A percentile compares a stretch with the other conserved stretches of the same genome.
phyloP scores from a whole-genome alignment of 805 yeast species.

The Candida rishiriensis region DNA sequence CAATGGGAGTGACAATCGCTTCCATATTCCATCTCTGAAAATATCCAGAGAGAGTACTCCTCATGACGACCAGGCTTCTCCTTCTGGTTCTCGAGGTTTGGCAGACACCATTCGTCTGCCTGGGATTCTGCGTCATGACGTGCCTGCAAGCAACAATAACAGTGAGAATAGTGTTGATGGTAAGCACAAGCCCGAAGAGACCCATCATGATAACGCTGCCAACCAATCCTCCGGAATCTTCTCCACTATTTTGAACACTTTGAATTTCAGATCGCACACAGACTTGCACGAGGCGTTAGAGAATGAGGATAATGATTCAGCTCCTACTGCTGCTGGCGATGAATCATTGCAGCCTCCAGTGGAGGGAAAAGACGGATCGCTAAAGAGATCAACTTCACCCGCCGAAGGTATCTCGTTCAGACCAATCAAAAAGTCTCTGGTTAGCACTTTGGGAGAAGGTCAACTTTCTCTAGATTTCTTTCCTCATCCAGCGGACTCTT shows the following conservation, averaged over 20 bases:
- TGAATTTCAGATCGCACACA: slow-evolving; percentile 23
- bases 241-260: slow-evolving; percentile 24
- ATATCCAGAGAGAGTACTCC: too few relatives aligned
- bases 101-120: too few relatives aligned
- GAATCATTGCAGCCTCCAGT: neutral
- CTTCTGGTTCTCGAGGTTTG: too few relatives aligned
- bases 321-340: neutral
- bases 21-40: too few relatives aligned
- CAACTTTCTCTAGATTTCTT: slow-evolving; percentile 35
- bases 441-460: slow-evolving; percentile 48
- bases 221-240: neutral
- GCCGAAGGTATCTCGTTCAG: slow-evolving; percentile 39
- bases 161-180: too few relatives aligned
- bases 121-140: too few relatives aligned
- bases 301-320: neutral
- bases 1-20: too few relatives aligned
- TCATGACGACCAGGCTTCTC: too few relatives aligned
- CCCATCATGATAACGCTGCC: neutral
- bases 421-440: slow-evolving; percentile 42
- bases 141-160: too few relatives aligned
- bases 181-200: too few relatives aligned
- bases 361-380: neutral
- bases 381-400: slow-evolving; percentile 9
- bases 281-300: slow-evolving; percentile 9
- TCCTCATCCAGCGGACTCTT: slow-evolving; percentile 10